A percentile compares a stretch with the other conserved stretches of the same genome.
phyloP scores from a whole-genome alignment of 192 early-diverging fungal species.

The Backusella macrospora region DNA sequence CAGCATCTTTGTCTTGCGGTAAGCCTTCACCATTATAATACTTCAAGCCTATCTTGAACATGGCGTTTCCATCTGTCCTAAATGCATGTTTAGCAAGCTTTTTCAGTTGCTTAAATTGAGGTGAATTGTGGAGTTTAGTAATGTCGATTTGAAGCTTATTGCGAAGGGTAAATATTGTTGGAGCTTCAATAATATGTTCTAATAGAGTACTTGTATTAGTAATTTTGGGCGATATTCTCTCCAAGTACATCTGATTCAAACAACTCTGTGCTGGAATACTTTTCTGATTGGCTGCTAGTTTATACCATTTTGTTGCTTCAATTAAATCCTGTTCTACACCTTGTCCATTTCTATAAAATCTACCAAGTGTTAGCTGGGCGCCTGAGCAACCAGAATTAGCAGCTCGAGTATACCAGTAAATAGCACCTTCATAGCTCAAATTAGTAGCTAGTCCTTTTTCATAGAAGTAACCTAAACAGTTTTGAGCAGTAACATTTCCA shows the following conservation, averaged over 20 bases:
- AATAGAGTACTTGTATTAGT: no score
- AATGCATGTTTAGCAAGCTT: neutral
- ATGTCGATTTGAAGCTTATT: neutral
- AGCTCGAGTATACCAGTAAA: neutral
- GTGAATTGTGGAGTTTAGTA: neutral
- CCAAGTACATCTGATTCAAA: neutral
- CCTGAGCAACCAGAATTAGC: neutral
- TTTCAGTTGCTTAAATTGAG: neutral
- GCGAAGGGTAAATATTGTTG: neutral
- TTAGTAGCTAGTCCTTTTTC: neutral
- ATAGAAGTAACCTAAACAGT: neutral
- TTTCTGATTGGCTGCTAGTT: neutral
- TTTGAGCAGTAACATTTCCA: neutral
- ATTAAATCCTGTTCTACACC: neutral
- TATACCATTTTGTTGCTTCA: neutral
- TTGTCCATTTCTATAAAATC: neutral
- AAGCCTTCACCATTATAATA: neutral
- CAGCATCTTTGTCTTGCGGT: neutral
- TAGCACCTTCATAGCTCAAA: neutral
- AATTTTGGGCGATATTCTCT: neutral
- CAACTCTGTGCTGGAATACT: neutral
- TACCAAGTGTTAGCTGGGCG: neutral
- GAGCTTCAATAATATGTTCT: neutral
- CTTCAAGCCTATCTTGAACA: neutral
- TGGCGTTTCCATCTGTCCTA: neutral